phyloP scores from a whole-genome alignment of 257 asterid genomes.

The Solanum etuberosum region DNA sequence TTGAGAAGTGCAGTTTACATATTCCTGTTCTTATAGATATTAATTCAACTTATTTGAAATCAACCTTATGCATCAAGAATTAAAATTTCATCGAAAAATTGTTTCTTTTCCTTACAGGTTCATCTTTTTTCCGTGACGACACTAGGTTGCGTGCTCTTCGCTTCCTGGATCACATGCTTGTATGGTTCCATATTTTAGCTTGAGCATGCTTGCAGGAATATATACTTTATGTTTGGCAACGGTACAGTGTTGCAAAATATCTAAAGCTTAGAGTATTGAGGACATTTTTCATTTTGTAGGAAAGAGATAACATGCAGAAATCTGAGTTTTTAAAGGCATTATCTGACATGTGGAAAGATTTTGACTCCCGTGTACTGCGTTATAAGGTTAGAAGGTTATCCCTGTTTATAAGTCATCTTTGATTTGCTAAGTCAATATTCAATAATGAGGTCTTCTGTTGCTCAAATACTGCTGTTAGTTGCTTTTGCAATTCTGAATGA shows the following conservation, averaged over 20 bases:
- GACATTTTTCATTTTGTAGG: slow-evolving; percentile 46
- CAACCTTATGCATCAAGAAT: background rate
- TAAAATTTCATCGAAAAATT: background rate
- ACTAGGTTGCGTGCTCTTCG: slow-evolving; percentile 99
- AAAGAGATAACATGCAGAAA: slow-evolving; percentile 98
- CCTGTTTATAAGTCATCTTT: background rate
- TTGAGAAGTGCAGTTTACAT: background rate
- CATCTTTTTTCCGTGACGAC: slow-evolving; percentile 88
- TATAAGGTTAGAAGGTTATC: slow-evolving; percentile 57
- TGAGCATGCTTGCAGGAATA: background rate
- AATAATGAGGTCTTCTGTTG: background rate
- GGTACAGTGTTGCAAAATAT: slow-evolving; percentile 2
- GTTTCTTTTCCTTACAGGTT: slow-evolving; percentile 45
- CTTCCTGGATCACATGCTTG: slow-evolving; percentile 96
- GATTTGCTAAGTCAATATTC: background rate
- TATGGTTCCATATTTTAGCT: slow-evolving; percentile 12
- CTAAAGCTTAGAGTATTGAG: background rate
- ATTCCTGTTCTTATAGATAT: background rate
- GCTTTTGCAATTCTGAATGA: slow-evolving; percentile 5
- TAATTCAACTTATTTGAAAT: background rate
- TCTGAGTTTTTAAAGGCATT: slow-evolving; percentile 92
- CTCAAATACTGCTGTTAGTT: slow-evolving; percentile 3
- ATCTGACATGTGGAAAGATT: slow-evolving; percentile 99
- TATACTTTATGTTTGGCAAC: background rate
- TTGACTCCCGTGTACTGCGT: slow-evolving; percentile 93